Conservation (phyloP, 1,139 yeast genomes). For the Diutina ranongensis region DNA sequence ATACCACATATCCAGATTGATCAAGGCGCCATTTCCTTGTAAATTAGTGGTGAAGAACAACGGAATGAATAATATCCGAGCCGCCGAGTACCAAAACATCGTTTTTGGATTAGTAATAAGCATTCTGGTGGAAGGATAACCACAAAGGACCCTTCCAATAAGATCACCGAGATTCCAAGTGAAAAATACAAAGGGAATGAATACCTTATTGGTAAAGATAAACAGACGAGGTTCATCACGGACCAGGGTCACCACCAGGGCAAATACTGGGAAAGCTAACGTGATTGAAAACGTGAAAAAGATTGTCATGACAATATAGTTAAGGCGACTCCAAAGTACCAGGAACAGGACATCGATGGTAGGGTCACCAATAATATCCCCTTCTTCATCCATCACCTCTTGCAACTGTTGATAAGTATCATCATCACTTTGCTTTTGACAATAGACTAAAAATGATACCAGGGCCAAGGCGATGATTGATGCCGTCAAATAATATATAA, state of each 20-base stretch:
- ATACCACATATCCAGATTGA: constrained; percentile 57
- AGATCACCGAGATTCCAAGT: constrained; percentile 89
- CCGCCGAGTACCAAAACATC: constrained; percentile 39
- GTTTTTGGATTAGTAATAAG: constrained; percentile 27
- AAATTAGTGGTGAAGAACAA: constrained; percentile 60
- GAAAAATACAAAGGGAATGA: constrained; percentile 66
- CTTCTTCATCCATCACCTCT: background rate
- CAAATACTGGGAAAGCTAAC: constrained; percentile 81
- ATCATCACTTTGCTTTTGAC: background rate
- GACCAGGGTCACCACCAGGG: constrained; percentile 53
- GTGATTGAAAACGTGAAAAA: constrained; percentile 70
- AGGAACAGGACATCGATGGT: constrained; percentile 31
- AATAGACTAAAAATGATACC: constrained; percentile 21
- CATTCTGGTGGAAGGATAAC: constrained; percentile 28
- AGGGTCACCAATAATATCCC: constrained; percentile 6
- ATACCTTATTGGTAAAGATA: constrained; percentile 38
- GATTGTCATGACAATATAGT: constrained; percentile 55
- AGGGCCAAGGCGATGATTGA: constrained; percentile 47
- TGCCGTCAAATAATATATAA: constrained; percentile 62
- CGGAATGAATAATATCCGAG: constrained; percentile 48
- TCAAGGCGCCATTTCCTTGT: constrained; percentile 17
- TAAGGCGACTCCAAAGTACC: constrained; percentile 46
- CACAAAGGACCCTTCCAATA: constrained; percentile 62
- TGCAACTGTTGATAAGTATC: background rate
- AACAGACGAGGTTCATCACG: constrained; percentile 18